Base-by-base conservation (phyloP, 371 early-diverging fungal species). In the Mucor racemosus region DNA sequence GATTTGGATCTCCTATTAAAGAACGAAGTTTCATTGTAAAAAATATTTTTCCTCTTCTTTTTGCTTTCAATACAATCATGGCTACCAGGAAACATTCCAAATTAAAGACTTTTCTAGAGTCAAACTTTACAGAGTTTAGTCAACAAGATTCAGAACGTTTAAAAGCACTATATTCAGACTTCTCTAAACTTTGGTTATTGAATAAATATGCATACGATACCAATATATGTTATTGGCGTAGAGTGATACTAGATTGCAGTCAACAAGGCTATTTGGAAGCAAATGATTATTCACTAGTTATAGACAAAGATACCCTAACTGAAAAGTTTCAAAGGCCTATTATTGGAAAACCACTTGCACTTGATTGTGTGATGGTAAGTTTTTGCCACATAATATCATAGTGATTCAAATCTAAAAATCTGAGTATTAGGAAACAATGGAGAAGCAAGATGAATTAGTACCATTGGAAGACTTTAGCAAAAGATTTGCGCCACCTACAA, bases 171-270 rank as follows among this genome's bases (percentile, higher is more conserved):
- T 77, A 75, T 44, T 72, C 78, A 9, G 78, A 77, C 26, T 77
- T 77, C 38, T 65, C 73, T 7, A 69, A 72, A 34, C 42, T 66
- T 5, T 44, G 44, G 21, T 33, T 70, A 11, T 57, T 72, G 44
- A 77, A 77, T 38, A 58, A 64, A 21, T 77, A 68, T 63, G 78
- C 71, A 7, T 77, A 66, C 36, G 73, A 77, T 17, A 65, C 71
- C 35, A 75, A 77, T 54, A 44, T 69, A 26, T 44, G 39, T 8
- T 75, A 60, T 56, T 77, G 78, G 78, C 59, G 67, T 15, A 14
- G 46, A 40, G 66, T 72, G 9, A 65, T 77, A 8, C 50, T 75
- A 26, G 68, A 77, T 34, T 56, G 64, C 19, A 67, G 59, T 15
- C 68, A 60, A 26, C 68, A 74, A 57, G 78, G 78, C 13, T 46